Conservation (phyloP, 2,329 filamentous ascomycete genomes). For the Penicillium sp. region DNA sequence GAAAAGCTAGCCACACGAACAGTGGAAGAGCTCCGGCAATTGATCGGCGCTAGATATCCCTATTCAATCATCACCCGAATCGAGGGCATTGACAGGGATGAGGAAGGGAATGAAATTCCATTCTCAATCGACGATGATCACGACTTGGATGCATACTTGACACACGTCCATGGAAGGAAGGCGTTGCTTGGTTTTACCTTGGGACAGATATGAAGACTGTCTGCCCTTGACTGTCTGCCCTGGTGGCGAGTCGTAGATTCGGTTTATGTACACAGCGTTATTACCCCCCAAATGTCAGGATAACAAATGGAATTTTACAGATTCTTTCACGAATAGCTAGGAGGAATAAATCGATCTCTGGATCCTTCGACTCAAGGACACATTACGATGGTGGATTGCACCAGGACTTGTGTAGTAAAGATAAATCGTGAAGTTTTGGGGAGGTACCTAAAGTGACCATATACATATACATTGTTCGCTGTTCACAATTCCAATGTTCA, state of each 20-base stretch:
- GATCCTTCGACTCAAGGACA: not conserved
- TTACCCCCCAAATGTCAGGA: not conserved
- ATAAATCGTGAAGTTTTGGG: conserved; percentile 2
- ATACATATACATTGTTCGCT: conserved; percentile 19
- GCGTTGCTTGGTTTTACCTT: conserved; percentile 51
- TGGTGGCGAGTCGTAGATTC: not conserved
- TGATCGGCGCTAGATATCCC: conserved; percentile 60
- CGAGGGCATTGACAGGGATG: conserved; percentile 64
- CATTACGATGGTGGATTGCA: not conserved
- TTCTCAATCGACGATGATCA: conserved; percentile 67
- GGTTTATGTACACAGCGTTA: not conserved
- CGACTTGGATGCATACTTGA: conserved; percentile 69
- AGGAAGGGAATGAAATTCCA: conserved; percentile 58
- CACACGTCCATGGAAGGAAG: conserved; percentile 58
- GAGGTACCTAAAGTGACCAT: not conserved
- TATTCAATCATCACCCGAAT: conserved; percentile 58
- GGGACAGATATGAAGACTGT: conserved; percentile 19
- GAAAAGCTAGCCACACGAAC: conserved; percentile 58
- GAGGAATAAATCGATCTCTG: not conserved
- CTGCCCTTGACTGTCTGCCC: not conserved
- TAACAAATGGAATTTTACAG: not conserved
- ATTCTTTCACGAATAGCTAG: not conserved
- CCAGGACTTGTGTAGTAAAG: not conserved
- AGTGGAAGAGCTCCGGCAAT: conserved; percentile 60
- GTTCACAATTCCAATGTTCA: conserved; percentile 10